Evolutionary conservation across 371 early-diverging fungal species (phyloP).

Genomic region (Apophysomyces elegans): DNA sequence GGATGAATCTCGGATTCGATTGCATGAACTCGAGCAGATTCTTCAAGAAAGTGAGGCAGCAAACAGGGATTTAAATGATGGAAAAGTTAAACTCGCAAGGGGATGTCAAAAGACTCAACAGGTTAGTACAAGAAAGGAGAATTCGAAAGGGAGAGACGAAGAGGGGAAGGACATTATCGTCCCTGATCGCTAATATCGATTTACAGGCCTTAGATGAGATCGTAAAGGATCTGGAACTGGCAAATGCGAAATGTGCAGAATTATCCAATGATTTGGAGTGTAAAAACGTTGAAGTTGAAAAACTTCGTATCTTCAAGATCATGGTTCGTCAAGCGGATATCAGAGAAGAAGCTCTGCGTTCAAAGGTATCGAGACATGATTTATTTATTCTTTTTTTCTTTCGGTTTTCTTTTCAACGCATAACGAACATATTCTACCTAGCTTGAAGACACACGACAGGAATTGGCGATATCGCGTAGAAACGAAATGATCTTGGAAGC

Average conservation of each 20-base stretch:
- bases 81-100: conserved; percentile 35
- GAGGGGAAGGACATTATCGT: neutral
- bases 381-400: too few relatives aligned
- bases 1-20: conserved; percentile 31
- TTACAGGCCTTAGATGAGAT: neutral
- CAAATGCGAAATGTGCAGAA: conserved; percentile 39
- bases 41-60: conserved; percentile 36
- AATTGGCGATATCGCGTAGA: conserved; percentile 43
- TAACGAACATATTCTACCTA: conserved; percentile 1
- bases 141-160: neutral
- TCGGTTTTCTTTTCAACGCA: neutral
- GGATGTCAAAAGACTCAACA: conserved; percentile 50
- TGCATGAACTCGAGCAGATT: conserved; percentile 31
- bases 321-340: conserved; percentile 51
- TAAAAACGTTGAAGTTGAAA: conserved; percentile 42
- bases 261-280: conserved; percentile 37
- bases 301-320: conserved; percentile 45
- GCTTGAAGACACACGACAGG: conserved; percentile 52
- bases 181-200: neutral
- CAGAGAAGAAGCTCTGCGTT: conserved; percentile 41
- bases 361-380: conserved; percentile 32
- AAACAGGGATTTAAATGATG: conserved; percentile 32
- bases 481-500: conserved; percentile 46
- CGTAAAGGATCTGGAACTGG: conserved; percentile 35
- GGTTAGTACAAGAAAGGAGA: conserved; percentile 18